These are phyloP conservation scores for Dictyostelium discoideum DNA, from an alignment of 78 protist genomes.

Conservation along the genomic window dicty_2.7 NC_007089.4:5747001-5747500, in stretches of 20 bases:
- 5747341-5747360: slow-evolving; percentile 28
- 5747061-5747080: slow-evolving; percentile 61
- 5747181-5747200: slow-evolving; percentile 42
- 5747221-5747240: slow-evolving; percentile 54
- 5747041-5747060: slow-evolving; percentile 66
- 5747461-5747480: slow-evolving; percentile 39
- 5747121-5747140: slow-evolving; percentile 50
- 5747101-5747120: slow-evolving; percentile 37
- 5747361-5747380: background rate
- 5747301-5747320: slow-evolving; percentile 52
- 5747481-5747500: background rate
- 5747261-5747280: slow-evolving; percentile 34
- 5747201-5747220: slow-evolving; percentile 10
- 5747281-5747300: slow-evolving; percentile 34
- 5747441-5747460: slow-evolving; percentile 40
- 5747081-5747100: slow-evolving; percentile 23
- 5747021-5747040: slow-evolving; percentile 44
- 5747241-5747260: slow-evolving; percentile 43
- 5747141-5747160: slow-evolving; percentile 41
- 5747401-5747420: slow-evolving; percentile 50
- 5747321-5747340: slow-evolving; percentile 72
- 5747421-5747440: slow-evolving; percentile 24
- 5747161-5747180: slow-evolving; percentile 67
- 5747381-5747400: background rate
- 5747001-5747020: slow-evolving; percentile 49